Evolutionary conservation across 805 yeast species (phyloP), one percentile per base, ranked within the genome.

Genomic region (Blastobotrys parvus): DNA sequence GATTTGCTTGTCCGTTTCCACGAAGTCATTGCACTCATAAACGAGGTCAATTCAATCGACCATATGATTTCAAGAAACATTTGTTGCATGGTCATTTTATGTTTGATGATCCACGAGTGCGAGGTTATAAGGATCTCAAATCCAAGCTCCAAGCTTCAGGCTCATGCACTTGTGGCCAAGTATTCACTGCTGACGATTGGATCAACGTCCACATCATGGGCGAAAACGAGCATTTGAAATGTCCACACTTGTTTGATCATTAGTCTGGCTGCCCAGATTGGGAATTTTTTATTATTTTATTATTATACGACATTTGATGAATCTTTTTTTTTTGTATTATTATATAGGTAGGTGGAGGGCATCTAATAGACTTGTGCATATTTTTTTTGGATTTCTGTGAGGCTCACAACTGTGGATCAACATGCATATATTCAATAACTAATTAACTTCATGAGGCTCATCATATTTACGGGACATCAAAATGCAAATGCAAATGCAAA

Each of bases 21-120:
- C 64, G 70, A 39, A 62, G 62, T n/a, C 60, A 61, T 36, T 79
- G 85, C 54, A 60, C 69, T 2, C 84, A 78, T 56, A 76, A 71
- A 52, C 68, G 78, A 11, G 79, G 82, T 22, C 74, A 67, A 52
- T 79, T 79, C 63, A 79, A 79, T 60, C 64, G 86, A 39, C 82
- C 81, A 4, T 79, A 79, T 56, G 86, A 79, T 56, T 77, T 66
- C 64, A 79, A 79, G 54, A 79, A 79, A 54, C 86, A 79, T 54
- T 58, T 79, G 42, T 60, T 79, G 33, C 80, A 78, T 54, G 64
- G 71, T 41, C 86, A 79, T 50, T 79, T 79, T 55, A 57, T 56
- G 38, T 78, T 77, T 55, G 79, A 75, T 49, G 65, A 74, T 45
- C 50, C 51, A 11, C 63, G 64, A 3, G 68, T 69, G 8, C 68